A percentile compares a stretch with the other conserved stretches of the same genome.
Conservation (phyloP, 176 grass and related monocot species). For the Hsuehochloa calcarea region DNA sequence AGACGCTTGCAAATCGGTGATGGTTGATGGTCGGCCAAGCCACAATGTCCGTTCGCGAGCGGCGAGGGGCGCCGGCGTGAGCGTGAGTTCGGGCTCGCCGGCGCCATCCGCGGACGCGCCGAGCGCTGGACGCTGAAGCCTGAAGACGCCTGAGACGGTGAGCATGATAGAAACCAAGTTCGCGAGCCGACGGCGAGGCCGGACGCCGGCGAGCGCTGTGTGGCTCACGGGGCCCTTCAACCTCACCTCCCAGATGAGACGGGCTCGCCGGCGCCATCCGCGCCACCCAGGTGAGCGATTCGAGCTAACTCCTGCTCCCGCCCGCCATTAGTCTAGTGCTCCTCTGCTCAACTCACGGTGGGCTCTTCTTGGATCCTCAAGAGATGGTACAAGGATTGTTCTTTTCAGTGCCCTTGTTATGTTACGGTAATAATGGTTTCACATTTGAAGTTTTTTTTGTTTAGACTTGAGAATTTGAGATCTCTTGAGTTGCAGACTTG, state of each 20-base stretch:
- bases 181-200: slow-evolving; percentile 28
- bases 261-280: slow-evolving; percentile 68
- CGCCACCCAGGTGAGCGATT: slow-evolving; percentile 47
- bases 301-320: neutral
- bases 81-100: slow-evolving; percentile 49
- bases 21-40: no score
- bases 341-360: neutral
- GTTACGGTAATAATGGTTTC: neutral
- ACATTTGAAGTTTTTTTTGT: neutral
- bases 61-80: no score
- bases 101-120: no score
- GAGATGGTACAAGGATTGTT: neutral
- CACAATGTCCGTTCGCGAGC: no score
- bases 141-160: no score
- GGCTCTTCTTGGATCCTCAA: neutral
- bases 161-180: no score
- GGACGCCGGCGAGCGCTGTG: slow-evolving; percentile 46
- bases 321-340: neutral
- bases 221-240: slow-evolving; percentile 90
- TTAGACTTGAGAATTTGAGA: neutral
- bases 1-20: neutral
- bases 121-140: no score
- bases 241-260: slow-evolving; percentile 81
- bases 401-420: neutral
- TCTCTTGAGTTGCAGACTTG: slow-evolving; percentile 16